phyloP scores from a whole-genome alignment of 2,329 filamentous ascomycete species.

The Colletotrichum neosansevieriae region DNA sequence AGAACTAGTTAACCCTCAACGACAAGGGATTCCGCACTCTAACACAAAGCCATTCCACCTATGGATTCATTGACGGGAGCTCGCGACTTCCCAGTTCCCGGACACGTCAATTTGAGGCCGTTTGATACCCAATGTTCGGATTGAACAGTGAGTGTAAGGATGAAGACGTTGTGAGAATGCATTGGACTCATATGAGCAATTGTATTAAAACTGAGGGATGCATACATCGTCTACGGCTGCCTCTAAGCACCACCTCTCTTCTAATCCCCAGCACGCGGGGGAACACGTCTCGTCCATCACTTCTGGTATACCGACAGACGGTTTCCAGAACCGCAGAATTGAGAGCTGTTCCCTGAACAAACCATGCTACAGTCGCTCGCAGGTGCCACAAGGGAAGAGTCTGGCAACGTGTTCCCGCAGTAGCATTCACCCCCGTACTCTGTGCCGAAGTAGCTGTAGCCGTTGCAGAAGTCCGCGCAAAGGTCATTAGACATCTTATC shows the following conservation, averaged over 20 bases:
- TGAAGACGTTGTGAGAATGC: too few relatives aligned
- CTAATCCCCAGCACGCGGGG: background rate
- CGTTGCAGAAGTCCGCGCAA: constrained; percentile 50
- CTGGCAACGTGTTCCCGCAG: constrained; percentile 49
- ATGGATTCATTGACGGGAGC: too few relatives aligned
- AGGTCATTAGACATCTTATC: constrained; percentile 50
- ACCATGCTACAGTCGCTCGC: constrained; percentile 54
- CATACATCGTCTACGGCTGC: background rate
- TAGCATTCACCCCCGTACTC: constrained; percentile 55
- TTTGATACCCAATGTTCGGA: too few relatives aligned
- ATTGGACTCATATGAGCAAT: too few relatives aligned
- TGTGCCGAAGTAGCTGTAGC: constrained; percentile 51
- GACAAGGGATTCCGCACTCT: too few relatives aligned
- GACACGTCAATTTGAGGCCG: too few relatives aligned
- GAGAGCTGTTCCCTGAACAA: constrained; percentile 52
- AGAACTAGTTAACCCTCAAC: too few relatives aligned
- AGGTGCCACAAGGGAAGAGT: constrained; percentile 46
- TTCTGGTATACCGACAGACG: constrained; percentile 53
- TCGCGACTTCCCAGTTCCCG: too few relatives aligned
- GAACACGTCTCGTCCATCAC: constrained; percentile 13
- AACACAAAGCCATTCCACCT: too few relatives aligned
- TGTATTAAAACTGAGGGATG: too few relatives aligned
- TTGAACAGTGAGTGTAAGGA: too few relatives aligned
- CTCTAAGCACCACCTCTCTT: background rate
- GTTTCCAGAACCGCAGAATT: constrained; percentile 56